Percentiles rank a stretch among this genome's conserved stretches.
Evolutionary conservation across 257 asterid species (phyloP).

Genomic region (Hygrophila difformis): DNA sequence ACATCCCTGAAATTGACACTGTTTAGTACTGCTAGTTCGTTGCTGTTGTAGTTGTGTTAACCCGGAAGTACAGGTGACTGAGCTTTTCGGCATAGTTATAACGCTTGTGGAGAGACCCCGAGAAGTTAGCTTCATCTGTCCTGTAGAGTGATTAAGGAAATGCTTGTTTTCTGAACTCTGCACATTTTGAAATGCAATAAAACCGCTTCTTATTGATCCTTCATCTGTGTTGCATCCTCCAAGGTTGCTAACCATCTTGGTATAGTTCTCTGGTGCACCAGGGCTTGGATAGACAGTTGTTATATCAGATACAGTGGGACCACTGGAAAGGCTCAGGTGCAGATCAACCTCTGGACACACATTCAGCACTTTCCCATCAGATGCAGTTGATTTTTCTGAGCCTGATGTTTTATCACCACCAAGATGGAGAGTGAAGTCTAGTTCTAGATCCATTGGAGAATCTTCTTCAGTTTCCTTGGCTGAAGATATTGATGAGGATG

Average conservation of each 20-base stretch:
- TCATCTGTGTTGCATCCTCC: conserved; percentile 35
- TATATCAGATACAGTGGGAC: conserved; percentile 56
- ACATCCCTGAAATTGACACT: conserved; percentile 82
- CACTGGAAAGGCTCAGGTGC: conserved; percentile 65
- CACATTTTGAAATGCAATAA: conserved; percentile 24
- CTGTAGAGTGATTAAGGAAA: conserved; percentile 31
- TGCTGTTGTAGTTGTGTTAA: conserved; percentile 54
- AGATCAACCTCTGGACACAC: conserved; percentile 61
- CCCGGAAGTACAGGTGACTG: conserved; percentile 98
- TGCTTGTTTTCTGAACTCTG: conserved; percentile 25
- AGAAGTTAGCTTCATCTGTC: conserved; percentile 31
- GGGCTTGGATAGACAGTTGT: conserved; percentile 42
- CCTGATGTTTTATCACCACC: conserved; percentile 57
- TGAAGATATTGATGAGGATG: conserved; percentile 77
- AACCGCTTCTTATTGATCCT: conserved; percentile 30
- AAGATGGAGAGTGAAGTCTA: conserved; percentile 75
- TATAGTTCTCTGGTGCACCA: conserved; percentile 21
- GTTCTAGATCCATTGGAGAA: conserved; percentile 83
- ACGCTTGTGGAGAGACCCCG: conserved; percentile 46
- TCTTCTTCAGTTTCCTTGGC: conserved; percentile 77
- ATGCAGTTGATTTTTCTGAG: conserved; percentile 32
- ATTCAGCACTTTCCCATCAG: conserved; percentile 25
- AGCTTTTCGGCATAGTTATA: conserved; percentile 61
- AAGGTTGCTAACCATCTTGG: conserved; percentile 16
- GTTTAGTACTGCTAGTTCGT: conserved; percentile 49